Conservation (phyloP, 148 eudicot genomes). For the Hydrangea macrophylla region DNA sequence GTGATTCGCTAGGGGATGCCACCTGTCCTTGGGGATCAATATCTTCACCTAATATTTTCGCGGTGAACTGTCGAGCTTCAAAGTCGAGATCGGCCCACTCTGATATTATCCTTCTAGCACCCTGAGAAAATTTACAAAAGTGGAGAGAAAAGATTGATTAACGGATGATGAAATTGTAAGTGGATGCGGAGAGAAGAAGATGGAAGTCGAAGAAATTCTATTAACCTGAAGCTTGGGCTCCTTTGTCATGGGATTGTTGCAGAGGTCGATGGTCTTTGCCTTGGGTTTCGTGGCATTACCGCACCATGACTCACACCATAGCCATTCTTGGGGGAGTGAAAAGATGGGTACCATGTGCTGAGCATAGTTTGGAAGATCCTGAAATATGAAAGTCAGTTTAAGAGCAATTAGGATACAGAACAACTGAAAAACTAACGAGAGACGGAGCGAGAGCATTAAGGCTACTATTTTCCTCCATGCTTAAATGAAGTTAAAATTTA, state of each 20-base stretch:
- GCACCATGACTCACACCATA: conserved; percentile 99
- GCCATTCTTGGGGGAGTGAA: conserved; percentile 99
- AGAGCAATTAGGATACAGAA: background rate
- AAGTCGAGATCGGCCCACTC: conserved; percentile 89
- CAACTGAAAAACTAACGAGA: background rate
- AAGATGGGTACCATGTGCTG: conserved; percentile 93
- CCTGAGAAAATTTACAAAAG: conserved; percentile 34
- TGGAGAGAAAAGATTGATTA: background rate
- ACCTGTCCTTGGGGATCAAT: conserved; percentile 37
- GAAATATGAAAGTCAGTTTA: conserved; percentile 17
- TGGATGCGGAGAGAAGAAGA: background rate
- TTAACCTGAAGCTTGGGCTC: conserved; percentile 95
- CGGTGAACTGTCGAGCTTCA: conserved; percentile 79
- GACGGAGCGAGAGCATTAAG: background rate
- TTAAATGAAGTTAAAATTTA: no score
- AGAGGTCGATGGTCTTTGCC: conserved; percentile 94
- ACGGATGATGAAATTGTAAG: background rate
- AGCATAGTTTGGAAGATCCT: conserved; percentile 99
- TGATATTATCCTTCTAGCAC: conserved; percentile 84
- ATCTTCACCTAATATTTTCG: conserved; percentile 70
- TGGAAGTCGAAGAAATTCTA: background rate
- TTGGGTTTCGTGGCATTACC: conserved; percentile 85
- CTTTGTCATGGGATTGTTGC: conserved; percentile 99
- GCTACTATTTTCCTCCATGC: no score
- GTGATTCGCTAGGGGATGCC: conserved; percentile 24